Evolutionary conservation across 148 eudicot genomes (phyloP).

Genomic region (Gaultheria prostrata): DNA sequence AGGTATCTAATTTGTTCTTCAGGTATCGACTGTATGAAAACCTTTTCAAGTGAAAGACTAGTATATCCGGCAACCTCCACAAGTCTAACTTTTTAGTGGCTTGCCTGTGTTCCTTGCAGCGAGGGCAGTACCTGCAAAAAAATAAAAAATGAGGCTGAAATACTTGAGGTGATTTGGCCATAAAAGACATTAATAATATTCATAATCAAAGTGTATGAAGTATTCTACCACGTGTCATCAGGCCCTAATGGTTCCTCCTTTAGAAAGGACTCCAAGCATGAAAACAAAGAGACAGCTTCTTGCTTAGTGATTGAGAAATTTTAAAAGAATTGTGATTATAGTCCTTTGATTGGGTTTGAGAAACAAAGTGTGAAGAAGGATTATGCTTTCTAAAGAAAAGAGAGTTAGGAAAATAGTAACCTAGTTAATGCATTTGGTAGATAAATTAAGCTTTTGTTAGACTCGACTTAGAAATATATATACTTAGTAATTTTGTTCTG

Average conservation of each 20-base stretch:
- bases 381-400: too few species aligned
- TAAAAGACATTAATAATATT: background rate
- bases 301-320: too few species aligned
- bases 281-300: conserved; percentile 82
- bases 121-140: conserved; percentile 86
- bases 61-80: conserved; percentile 93
- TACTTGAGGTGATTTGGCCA: background rate
- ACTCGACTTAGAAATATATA: too few species aligned
- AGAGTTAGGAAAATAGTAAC: too few species aligned
- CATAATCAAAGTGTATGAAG: background rate
- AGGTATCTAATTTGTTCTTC: conserved; percentile 92
- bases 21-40: conserved; percentile 90
- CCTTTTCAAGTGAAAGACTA: conserved; percentile 89
- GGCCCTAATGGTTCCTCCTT: conserved; percentile 99
- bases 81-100: conserved; percentile 95
- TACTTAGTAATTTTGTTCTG: too few species aligned
- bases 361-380: too few species aligned
- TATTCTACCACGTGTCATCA: conserved; percentile 93
- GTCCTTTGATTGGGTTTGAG: too few species aligned
- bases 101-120: conserved; percentile 94
- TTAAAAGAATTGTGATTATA: too few species aligned
- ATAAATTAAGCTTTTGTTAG: too few species aligned
- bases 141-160: background rate
- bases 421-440: too few species aligned
- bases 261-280: conserved; percentile 91